These are phyloP conservation scores for Ocimum tenuiflorum DNA, from an alignment of 257 asterid genomes.

Conservation along the genomic window DNA sequence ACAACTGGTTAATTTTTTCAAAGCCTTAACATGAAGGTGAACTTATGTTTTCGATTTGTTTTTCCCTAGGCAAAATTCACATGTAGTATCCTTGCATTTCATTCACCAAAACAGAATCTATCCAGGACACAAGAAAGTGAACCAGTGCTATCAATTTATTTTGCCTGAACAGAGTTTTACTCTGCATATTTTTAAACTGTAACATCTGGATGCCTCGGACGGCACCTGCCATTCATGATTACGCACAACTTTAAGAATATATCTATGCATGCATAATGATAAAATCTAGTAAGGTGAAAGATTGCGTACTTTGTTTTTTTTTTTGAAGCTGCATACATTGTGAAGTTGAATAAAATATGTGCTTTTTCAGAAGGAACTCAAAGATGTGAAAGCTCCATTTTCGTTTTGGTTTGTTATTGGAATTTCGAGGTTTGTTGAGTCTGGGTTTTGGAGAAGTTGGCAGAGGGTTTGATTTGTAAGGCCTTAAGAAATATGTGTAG, in stretches of 20 bases:
- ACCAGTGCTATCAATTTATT: neutral
- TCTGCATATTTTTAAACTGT: neutral
- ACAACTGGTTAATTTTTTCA: neutral
- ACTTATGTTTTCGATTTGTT: neutral
- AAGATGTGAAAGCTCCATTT: neutral
- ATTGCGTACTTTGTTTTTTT: too few relatives aligned
- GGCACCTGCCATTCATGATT: neutral
- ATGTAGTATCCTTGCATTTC: neutral
- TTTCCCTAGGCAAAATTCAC: neutral
- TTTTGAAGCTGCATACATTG: neutral
- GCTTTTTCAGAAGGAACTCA: conserved; percentile 4
- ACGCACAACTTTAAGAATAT: neutral
- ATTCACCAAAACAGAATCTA: neutral
- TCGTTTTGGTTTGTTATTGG: neutral
- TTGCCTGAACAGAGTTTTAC: neutral
- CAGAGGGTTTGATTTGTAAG: neutral
- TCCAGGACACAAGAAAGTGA: neutral
- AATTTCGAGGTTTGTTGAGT: neutral
- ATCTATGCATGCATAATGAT: neutral
- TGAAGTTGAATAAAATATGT: neutral
- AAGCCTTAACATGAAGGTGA: neutral
- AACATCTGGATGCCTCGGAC: neutral
- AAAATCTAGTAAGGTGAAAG: neutral
- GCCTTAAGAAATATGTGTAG: neutral
- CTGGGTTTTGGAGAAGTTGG: neutral